Conservation (phyloP, 192 early-diverging fungal species). For the Coemansia erecta region DNA sequence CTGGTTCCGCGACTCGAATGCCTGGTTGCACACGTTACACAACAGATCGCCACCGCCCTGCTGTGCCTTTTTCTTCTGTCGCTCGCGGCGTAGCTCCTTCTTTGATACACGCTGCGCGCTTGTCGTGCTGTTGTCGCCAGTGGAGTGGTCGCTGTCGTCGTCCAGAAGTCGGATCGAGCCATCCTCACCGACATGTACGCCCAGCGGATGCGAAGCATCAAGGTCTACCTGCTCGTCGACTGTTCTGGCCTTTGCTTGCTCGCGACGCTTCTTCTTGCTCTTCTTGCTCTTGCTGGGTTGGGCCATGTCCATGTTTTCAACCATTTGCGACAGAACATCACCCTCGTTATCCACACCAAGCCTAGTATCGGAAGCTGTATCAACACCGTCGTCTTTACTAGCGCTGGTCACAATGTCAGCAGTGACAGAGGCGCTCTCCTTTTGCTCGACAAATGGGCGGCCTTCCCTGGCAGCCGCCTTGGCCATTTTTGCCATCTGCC, state of each 20-base stretch:
- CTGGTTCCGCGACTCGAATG: conserved; percentile 77
- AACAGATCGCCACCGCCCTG: conserved; percentile 24
- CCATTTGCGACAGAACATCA: conserved; percentile 51
- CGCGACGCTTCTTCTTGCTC: conserved; percentile 46
- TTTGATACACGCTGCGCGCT: conserved; percentile 35
- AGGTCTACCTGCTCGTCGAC: conserved; percentile 8
- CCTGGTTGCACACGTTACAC: conserved; percentile 77
- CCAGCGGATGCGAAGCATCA: conserved; percentile 38
- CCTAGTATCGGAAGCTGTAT: conserved; percentile 6
- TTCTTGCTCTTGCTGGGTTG: conserved; percentile 48
- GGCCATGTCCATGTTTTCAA: conserved; percentile 29
- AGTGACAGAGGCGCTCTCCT: conserved; percentile 9
- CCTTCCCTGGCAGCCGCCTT: conserved; percentile 56
- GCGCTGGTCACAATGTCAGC: neutral
- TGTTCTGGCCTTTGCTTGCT: neutral
- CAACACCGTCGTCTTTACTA: conserved; percentile 10
- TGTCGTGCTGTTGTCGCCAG: conserved; percentile 17
- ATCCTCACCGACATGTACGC: conserved; percentile 5
- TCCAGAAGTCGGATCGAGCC: conserved; percentile 23
- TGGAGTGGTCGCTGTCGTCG: conserved; percentile 24
- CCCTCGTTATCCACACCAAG: neutral
- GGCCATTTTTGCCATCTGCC: conserved; percentile 25
- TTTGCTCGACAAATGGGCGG: conserved; percentile 25
- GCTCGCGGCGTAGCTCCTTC: conserved; percentile 55
- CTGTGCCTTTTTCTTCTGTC: conserved; percentile 59